A percentile compares a stretch with the other conserved stretches of the same genome.
phyloP scores from a whole-genome alignment of 1,284 basidiomycete genomes.

The Naganishia cerealis region DNA sequence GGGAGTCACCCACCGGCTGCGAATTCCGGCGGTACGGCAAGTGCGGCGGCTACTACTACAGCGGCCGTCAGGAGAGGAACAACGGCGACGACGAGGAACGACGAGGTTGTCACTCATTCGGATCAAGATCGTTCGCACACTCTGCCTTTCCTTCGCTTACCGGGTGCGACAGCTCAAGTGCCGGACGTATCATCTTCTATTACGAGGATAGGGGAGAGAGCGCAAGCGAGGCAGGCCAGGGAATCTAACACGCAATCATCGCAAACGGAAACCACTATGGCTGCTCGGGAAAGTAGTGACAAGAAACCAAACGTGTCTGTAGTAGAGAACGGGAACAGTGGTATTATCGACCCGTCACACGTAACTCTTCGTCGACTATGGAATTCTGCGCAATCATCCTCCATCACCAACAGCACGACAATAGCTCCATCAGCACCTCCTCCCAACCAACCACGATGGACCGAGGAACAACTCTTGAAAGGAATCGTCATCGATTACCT shows the following conservation, averaged over 20 bases:
- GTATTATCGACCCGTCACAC: neutral
- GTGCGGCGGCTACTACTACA: too few species aligned
- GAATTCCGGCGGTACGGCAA: neutral
- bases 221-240: neutral
- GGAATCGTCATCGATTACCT: conserved; percentile 30
- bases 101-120: neutral
- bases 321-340: neutral
- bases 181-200: neutral
- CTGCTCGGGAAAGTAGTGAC: too few species aligned
- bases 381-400: neutral
- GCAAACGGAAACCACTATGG: too few species aligned
- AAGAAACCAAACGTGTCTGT: neutral
- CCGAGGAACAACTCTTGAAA: conserved; percentile 19
- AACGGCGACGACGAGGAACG: too few species aligned
- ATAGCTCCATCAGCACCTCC: neutral
- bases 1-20: conserved; percentile 7
- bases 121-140: neutral
- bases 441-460: neutral
- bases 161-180: neutral
- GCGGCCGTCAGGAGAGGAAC: neutral
- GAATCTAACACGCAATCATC: neutral
- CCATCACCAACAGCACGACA: neutral
- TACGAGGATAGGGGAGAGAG: conserved; percentile 3
- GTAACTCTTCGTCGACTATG: conserved; percentile 2
- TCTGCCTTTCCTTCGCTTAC: neutral